A percentile compares a stretch with the other conserved stretches of the same genome.
Conservation (phyloP, 257 asterid genomes). For the Parsonsia alboflavescens region DNA sequence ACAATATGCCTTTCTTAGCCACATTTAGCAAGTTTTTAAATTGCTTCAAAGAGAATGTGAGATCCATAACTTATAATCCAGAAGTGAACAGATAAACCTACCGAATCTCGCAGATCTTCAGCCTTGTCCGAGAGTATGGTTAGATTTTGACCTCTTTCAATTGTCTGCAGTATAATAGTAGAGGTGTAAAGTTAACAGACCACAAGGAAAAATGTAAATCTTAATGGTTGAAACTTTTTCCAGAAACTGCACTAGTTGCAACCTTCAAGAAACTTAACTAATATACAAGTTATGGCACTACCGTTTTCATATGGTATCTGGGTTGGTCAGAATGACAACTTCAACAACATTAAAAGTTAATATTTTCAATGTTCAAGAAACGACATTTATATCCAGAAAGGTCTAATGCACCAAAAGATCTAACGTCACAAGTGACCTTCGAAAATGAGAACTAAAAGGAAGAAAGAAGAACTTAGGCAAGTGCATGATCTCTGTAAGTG, state of each 20-base stretch:
- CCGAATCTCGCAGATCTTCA: conserved; percentile 72
- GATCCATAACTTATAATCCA: neutral
- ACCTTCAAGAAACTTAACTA: neutral
- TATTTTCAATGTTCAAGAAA: neutral
- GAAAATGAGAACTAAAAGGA: neutral
- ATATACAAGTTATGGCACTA: neutral
- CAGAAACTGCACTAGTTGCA: neutral
- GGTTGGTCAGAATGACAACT: neutral
- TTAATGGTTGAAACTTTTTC: neutral
- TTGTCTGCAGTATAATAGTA: conserved; percentile 42
- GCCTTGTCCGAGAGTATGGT: conserved; percentile 63
- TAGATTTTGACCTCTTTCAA: conserved; percentile 70
- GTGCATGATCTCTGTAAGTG: neutral
- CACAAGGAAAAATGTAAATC: neutral
- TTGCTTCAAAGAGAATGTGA: neutral
- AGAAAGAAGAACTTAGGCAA: neutral
- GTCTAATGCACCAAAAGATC: neutral
- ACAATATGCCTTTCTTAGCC: neutral
- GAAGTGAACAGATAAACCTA: conserved; percentile 18
- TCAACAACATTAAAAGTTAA: neutral
- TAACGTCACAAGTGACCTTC: neutral
- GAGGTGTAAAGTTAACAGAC: conserved; percentile 1
- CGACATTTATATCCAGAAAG: neutral
- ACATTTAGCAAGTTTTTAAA: neutral
- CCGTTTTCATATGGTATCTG: neutral